These are phyloP conservation scores for Fusarium devonianum DNA, from an alignment of 2,329 filamentous ascomycete species.

Conservation along the genomic window DNA sequence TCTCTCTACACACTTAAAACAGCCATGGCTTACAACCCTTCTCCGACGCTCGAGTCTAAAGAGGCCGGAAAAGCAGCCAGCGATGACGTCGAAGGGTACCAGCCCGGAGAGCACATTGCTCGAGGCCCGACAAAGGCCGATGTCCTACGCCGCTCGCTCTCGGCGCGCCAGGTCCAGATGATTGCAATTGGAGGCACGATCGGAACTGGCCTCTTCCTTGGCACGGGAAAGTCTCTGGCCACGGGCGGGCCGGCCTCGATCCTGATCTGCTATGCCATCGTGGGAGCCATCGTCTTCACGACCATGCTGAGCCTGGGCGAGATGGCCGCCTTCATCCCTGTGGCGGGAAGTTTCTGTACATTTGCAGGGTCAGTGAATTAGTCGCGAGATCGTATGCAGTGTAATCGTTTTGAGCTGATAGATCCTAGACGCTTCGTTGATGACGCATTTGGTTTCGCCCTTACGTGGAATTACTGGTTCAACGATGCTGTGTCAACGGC, in stretches of 20 bases:
- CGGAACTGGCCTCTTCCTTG: slow-evolving; percentile 68
- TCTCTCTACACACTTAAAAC: background rate
- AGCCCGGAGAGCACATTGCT: slow-evolving; percentile 1
- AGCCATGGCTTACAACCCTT: slow-evolving; percentile 17
- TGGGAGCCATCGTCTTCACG: slow-evolving; percentile 64
- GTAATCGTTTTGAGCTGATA: slow-evolving; percentile 54
- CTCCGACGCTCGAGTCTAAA: slow-evolving; percentile 22
- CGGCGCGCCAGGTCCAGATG: slow-evolving; percentile 71
- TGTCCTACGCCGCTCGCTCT: slow-evolving; percentile 61
- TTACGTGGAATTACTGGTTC: slow-evolving; percentile 70
- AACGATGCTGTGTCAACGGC: slow-evolving; percentile 65
- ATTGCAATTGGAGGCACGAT: slow-evolving; percentile 69
- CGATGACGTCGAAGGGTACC: slow-evolving; percentile 33
- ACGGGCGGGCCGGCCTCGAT: slow-evolving; percentile 67
- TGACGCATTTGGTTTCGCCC: slow-evolving; percentile 60
- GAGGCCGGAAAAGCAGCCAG: slow-evolving; percentile 15
- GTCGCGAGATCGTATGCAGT: slow-evolving; percentile 48
- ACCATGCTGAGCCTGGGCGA: slow-evolving; percentile 67
- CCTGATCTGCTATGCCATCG: slow-evolving; percentile 63
- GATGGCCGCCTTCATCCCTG: slow-evolving; percentile 61
- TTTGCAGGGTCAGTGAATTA: slow-evolving; percentile 49
- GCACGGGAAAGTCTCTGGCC: slow-evolving; percentile 66
- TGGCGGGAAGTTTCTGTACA: slow-evolving; percentile 65
- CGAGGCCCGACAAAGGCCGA: slow-evolving; percentile 47
- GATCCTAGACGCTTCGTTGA: slow-evolving; percentile 55